Conservation (phyloP, 2,329 filamentous ascomycete species). For the Periconia digitata region DNA sequence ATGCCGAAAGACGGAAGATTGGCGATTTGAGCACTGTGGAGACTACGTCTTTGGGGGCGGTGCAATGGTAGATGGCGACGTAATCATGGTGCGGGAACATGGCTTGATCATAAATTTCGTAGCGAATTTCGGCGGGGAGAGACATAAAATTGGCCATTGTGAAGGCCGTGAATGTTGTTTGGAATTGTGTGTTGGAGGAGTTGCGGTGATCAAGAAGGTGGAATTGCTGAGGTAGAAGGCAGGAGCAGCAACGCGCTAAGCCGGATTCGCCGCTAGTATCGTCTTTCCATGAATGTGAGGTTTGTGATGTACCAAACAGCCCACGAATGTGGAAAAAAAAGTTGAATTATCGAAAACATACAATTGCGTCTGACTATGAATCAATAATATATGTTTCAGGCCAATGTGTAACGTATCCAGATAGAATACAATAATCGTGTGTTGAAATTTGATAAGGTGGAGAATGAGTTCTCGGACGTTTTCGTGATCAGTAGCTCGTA, state of each 20-base stretch:
- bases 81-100: conserved; percentile 12
- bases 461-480: no score
- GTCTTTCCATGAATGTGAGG: no score
- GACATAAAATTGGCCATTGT: conserved; percentile 11
- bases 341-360: no score
- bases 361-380: no score
- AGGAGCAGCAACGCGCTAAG: conserved; percentile 1
- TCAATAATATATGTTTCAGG: no score
- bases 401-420: no score
- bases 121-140: conserved; percentile 27
- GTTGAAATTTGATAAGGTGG: no score
- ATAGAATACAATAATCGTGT: no score
- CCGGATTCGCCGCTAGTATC: not conserved
- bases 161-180: not conserved
- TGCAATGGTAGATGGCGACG: conserved; percentile 7
- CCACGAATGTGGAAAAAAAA: no score
- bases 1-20: conserved; percentile 21
- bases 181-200: not conserved
- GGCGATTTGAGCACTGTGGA: conserved; percentile 10
- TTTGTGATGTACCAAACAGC: no score
- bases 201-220: not conserved
- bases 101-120: conserved; percentile 18
- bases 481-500: no score
- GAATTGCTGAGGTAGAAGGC: not conserved
- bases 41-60: conserved; percentile 10